These are phyloP conservation scores for Colletotrichum sojae DNA, from an alignment of 2,329 filamentous ascomycete species.

Conservation along the genomic window DNA sequence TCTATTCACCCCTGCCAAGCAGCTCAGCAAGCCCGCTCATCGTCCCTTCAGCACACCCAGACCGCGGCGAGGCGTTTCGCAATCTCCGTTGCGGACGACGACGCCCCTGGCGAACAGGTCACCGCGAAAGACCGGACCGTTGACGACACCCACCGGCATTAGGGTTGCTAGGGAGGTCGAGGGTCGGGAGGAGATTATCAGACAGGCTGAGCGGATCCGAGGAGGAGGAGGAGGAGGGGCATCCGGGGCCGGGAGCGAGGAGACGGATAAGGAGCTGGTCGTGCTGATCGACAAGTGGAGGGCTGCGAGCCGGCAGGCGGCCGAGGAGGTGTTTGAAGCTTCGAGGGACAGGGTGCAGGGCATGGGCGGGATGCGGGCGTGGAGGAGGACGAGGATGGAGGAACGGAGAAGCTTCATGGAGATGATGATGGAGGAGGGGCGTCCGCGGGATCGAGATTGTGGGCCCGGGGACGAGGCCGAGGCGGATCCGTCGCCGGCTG, in stretches of 20 bases:
- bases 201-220: conserved; percentile 31
- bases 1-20: conserved; percentile 7
- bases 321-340: conserved; percentile 39
- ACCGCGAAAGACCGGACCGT: background rate
- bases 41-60: conserved; percentile 31
- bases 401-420: conserved; percentile 50
- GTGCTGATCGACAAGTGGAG: conserved; percentile 41
- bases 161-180: conserved; percentile 21
- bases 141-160: background rate
- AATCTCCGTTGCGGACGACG: conserved; percentile 8
- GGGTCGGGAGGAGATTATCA: conserved; percentile 36
- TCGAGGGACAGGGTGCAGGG: conserved; percentile 26
- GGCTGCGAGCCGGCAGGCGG: conserved; percentile 38
- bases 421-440: conserved; percentile 49
- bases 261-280: conserved; percentile 31
- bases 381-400: conserved; percentile 36
- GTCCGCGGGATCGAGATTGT: background rate
- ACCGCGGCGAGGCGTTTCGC: background rate
- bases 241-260: background rate
- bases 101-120: background rate
- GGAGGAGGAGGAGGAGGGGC: background rate
- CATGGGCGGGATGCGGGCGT: conserved; percentile 34
- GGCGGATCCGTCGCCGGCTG: background rate
- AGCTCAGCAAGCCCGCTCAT: conserved; percentile 17
- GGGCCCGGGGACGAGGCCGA: background rate